These are phyloP conservation scores for Ophiostoma novo-ulmi DNA, from an alignment of 2,329 filamentous ascomycete genomes.

Conservation along the genomic window DNA sequence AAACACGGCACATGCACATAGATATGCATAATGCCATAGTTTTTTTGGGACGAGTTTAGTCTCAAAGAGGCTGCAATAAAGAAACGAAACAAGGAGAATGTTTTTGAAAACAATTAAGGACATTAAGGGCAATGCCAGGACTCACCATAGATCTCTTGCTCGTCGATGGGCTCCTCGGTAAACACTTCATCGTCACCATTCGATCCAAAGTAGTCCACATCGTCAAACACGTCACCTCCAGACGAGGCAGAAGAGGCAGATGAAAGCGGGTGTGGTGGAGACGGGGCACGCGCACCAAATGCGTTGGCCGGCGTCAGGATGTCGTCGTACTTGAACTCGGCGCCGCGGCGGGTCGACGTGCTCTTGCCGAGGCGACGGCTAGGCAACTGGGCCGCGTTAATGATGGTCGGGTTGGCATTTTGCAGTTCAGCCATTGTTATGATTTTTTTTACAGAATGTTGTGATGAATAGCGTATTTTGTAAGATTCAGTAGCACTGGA, in stretches of 20 bases:
- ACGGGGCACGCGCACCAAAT: constrained; percentile 22
- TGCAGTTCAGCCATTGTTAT: constrained; percentile 44
- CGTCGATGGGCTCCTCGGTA: constrained; percentile 78
- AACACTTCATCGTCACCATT: constrained; percentile 47
- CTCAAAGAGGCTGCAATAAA: neutral
- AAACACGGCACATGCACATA: neutral
- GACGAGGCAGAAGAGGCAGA: constrained; percentile 38
- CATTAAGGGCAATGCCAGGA: neutral
- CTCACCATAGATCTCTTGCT: constrained; percentile 92
- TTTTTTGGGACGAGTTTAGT: neutral
- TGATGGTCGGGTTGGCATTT: constrained; percentile 90
- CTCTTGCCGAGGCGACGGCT: constrained; percentile 61
- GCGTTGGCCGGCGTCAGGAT: constrained; percentile 38
- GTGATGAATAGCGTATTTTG: neutral
- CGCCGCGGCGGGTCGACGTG: constrained; percentile 42
- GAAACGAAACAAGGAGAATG: neutral
- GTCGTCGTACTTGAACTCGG: constrained; percentile 45
- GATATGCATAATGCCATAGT: constrained; percentile 10
- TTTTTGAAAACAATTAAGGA: neutral
- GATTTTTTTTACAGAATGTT: neutral
- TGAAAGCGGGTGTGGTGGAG: constrained; percentile 32
- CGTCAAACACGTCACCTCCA: constrained; percentile 31
- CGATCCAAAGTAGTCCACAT: constrained; percentile 17
- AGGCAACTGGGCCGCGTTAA: constrained; percentile 82
- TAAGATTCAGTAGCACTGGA: neutral